phyloP scores from a whole-genome alignment of 2,329 filamentous ascomycete species.

The Exophiala dermatitidis region DNA sequence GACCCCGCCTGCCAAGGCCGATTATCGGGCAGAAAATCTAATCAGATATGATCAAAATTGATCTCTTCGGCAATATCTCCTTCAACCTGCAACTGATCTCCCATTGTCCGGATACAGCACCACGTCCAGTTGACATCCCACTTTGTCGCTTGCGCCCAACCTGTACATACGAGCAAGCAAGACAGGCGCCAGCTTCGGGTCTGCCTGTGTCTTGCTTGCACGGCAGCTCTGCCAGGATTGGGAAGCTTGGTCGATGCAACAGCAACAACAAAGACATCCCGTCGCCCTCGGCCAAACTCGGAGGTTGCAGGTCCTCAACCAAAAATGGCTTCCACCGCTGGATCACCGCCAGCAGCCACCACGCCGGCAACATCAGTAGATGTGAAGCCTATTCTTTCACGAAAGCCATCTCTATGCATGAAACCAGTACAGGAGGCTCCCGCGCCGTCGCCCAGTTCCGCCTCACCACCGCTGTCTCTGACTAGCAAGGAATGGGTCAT shows the following conservation, averaged over 20 bases:
- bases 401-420: slow-evolving; percentile 24
- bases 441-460: slow-evolving; percentile 31
- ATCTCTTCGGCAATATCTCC: slow-evolving; percentile 12
- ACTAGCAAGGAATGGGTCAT: slow-evolving; percentile 83
- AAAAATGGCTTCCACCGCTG: slow-evolving; percentile 17
- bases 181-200: neutral
- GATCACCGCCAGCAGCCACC: slow-evolving; percentile 10
- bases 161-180: neutral
- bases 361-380: slow-evolving; percentile 6
- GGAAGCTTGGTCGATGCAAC: neutral
- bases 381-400: slow-evolving; percentile 15
- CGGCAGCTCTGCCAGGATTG: neutral
- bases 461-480: slow-evolving; percentile 46
- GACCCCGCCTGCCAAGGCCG: slow-evolving; percentile 15
- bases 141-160: neutral
- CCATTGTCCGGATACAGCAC: neutral
- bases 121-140: neutral
- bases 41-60: slow-evolving; percentile 30
- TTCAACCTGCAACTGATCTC: neutral
- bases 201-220: neutral
- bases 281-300: slow-evolving; percentile 28
- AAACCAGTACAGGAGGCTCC: slow-evolving; percentile 21
- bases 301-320: neutral
- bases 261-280: neutral
- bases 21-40: slow-evolving; percentile 27